Evolutionary conservation across 495 filamentous ascomycete species (phyloP).

Genomic region (Parachaetomium inaequale): DNA sequence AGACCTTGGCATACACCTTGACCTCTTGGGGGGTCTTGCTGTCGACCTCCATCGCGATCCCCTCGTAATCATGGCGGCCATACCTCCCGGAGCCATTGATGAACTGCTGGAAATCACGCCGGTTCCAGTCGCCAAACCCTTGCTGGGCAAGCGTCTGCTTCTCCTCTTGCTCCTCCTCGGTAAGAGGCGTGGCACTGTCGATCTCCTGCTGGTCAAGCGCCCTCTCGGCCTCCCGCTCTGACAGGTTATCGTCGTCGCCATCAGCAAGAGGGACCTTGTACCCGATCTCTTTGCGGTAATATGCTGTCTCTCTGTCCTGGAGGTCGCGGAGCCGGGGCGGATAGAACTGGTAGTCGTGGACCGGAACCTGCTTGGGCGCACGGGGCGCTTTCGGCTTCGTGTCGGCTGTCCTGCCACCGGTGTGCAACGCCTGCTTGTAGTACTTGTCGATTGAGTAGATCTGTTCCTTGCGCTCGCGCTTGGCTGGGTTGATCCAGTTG

Average conservation of each 20-base stretch:
- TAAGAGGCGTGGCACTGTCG: conserved; percentile 83
- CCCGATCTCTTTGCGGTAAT: conserved; percentile 89
- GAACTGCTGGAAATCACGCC: conserved; percentile 97
- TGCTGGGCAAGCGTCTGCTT: conserved; percentile 75
- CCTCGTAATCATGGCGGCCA: conserved; percentile 76
- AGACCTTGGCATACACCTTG: conserved; percentile 83
- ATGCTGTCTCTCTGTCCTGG: conserved; percentile 94
- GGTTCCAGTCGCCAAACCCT: conserved; percentile 92
- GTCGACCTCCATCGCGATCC: conserved; percentile 86
- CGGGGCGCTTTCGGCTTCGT: conserved; percentile 93
- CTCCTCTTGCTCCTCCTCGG: conserved; percentile 81
- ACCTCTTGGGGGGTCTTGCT: conserved; percentile 83
- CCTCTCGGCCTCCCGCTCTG: conserved; percentile 80
- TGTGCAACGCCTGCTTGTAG: conserved; percentile 86
- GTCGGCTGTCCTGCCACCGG: conserved; percentile 78
- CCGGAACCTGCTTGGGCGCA: conserved; percentile 84
- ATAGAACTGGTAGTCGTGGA: conserved; percentile 98
- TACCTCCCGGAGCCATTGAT: conserved; percentile 91
- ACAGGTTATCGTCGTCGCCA: conserved; percentile 76
- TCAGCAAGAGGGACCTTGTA: conserved; percentile 87
- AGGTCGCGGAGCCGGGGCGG: conserved; percentile 75
- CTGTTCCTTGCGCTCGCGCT: conserved; percentile 97
- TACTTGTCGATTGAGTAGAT: conserved; percentile 99
- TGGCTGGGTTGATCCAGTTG: conserved; percentile 97
- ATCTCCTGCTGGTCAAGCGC: conserved; percentile 87